These are phyloP conservation scores for Lactarius trivialis DNA, from an alignment of 768 basidiomycete genomes.

Conservation along the genomic window DNA sequence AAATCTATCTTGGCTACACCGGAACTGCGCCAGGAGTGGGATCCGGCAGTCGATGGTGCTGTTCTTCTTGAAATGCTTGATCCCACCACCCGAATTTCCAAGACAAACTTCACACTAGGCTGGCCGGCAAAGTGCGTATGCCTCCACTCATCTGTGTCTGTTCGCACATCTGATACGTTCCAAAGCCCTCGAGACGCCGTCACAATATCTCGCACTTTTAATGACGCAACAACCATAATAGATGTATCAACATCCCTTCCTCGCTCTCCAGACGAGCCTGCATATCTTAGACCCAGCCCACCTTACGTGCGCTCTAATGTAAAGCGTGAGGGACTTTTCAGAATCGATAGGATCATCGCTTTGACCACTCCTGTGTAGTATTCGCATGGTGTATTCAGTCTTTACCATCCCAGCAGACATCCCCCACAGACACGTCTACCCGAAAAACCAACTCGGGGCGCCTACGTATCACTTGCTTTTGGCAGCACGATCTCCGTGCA, in stretches of 20 bases:
- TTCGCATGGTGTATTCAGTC: constrained; percentile 94
- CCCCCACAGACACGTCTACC: constrained; percentile 22
- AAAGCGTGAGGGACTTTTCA: constrained; percentile 41
- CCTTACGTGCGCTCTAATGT: constrained; percentile 90
- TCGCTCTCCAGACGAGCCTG: constrained; percentile 83
- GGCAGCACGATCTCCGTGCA: constrained; percentile 89
- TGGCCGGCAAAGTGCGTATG: constrained; percentile 91
- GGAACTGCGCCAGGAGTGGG: constrained; percentile 87
- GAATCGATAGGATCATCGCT: constrained; percentile 14
- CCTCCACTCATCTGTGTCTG: neutral
- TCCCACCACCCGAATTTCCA: constrained; percentile 73
- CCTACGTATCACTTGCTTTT: constrained; percentile 83
- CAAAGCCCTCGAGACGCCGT: constrained; percentile 86
- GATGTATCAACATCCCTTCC: constrained; percentile 93
- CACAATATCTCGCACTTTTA: constrained; percentile 82
- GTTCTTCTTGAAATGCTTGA: constrained; percentile 83
- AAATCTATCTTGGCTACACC: constrained; percentile 77
- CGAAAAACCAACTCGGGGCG: constrained; percentile 28
- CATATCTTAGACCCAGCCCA: constrained; percentile 85
- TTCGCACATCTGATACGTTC: neutral
- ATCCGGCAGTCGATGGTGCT: constrained; percentile 85
- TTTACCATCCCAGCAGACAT: constrained; percentile 36
- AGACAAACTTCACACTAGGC: constrained; percentile 87
- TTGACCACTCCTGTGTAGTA: constrained; percentile 37
- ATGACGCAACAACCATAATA: constrained; percentile 76